These are phyloP conservation scores for Dipodascus albidus DNA, from an alignment of 805 yeast species.

Conservation along the genomic window DNA sequence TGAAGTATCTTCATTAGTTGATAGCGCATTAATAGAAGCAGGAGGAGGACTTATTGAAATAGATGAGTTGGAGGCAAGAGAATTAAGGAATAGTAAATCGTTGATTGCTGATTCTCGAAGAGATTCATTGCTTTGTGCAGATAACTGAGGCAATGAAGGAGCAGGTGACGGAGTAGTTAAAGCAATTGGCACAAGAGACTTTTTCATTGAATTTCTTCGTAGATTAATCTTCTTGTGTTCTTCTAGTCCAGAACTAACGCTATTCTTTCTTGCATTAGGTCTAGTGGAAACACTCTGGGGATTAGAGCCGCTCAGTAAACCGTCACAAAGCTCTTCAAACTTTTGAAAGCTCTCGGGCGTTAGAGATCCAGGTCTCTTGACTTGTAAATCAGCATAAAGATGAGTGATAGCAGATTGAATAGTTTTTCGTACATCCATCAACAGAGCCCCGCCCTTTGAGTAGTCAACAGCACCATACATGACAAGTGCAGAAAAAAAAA, in stretches of 20 bases:
- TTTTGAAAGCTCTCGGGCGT: conserved; percentile 10
- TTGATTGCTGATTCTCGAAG: conserved; percentile 1
- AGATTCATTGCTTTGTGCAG: neutral
- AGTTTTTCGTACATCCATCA: conserved; percentile 54
- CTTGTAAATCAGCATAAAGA: conserved; percentile 14
- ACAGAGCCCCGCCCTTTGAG: conserved; percentile 70
- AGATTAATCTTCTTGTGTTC: neutral
- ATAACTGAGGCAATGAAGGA: neutral
- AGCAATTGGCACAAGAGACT: neutral
- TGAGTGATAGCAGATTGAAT: conserved; percentile 25
- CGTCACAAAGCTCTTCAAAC: conserved; percentile 15
- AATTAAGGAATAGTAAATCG: neutral
- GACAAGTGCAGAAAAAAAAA: conserved; percentile 19
- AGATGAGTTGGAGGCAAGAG: neutral
- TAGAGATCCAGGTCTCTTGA: conserved; percentile 15
- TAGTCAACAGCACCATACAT: conserved; percentile 61
- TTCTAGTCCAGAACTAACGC: neutral
- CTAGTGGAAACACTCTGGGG: neutral
- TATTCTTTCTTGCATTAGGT: neutral
- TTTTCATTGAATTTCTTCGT: neutral
- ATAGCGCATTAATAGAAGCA: neutral
- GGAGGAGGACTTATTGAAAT: neutral
- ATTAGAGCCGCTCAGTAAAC: conserved; percentile 2
- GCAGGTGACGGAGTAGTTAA: neutral
- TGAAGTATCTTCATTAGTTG: neutral